Conservation (phyloP, 495 filamentous ascomycete species). For the Xylaria acuta region DNA sequence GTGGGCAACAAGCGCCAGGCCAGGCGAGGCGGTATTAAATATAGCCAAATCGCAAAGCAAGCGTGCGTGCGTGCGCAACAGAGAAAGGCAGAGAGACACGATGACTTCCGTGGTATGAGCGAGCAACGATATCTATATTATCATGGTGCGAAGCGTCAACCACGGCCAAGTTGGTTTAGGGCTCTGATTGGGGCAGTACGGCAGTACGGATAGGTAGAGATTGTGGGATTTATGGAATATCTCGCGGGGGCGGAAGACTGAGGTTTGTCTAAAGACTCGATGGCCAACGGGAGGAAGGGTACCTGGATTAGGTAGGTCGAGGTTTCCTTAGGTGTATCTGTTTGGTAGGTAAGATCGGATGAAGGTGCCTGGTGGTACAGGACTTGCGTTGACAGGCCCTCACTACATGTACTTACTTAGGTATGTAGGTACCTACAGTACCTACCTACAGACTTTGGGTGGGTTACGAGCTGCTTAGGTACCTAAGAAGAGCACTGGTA, state of each 20-base stretch:
- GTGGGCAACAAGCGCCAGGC: slow-evolving; percentile 12
- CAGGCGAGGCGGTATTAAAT: not conserved
- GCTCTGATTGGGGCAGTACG: not conserved
- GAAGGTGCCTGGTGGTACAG: not conserved
- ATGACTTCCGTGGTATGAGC: not conserved
- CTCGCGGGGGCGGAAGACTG: not conserved
- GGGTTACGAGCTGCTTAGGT: not conserved
- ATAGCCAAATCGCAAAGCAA: not conserved
- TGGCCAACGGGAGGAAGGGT: not conserved
- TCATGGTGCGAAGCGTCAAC: not conserved
- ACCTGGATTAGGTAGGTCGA: not conserved
- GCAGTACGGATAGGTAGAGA: not conserved
- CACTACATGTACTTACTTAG: too few relatives aligned
- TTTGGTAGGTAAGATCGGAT: not conserved
- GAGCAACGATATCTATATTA: slow-evolving; percentile 14
- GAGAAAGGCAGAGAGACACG: slow-evolving; percentile 2
- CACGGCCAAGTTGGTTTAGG: not conserved
- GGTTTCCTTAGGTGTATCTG: not conserved
- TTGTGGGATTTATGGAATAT: not conserved
- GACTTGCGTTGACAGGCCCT: not conserved
- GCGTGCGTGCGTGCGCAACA: not conserved
- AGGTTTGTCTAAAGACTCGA: not conserved
- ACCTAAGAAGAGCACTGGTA: not conserved
- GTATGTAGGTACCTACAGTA: too few relatives aligned
- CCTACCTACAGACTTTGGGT: too few relatives aligned